phyloP scores from a whole-genome alignment of 202 grass and related monocot genomes.

The Tripidium arundinaceum region DNA sequence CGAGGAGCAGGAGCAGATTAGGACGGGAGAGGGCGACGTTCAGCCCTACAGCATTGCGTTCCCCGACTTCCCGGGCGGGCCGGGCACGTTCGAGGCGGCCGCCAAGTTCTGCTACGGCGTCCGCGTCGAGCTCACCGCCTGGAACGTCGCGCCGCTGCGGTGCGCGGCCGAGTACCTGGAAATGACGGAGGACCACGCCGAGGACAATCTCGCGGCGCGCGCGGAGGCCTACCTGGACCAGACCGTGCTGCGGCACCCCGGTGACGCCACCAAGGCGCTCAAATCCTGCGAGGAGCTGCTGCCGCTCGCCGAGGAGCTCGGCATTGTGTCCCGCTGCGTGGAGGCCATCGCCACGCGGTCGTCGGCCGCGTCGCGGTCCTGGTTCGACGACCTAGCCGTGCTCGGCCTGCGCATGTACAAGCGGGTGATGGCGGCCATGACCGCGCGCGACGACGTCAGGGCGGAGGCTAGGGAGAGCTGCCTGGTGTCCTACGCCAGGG shows the following conservation, averaged over 20 bases:
- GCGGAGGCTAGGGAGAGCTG: constrained; percentile 59
- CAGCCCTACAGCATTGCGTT: constrained; percentile 50
- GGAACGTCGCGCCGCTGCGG: constrained; percentile 67
- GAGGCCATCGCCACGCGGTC: constrained; percentile 62
- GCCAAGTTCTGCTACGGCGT: constrained; percentile 93
- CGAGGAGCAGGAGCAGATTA: not conserved
- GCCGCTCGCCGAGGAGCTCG: constrained; percentile 57
- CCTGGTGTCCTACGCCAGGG: constrained; percentile 69
- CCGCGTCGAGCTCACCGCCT: constrained; percentile 71
- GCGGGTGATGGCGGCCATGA: constrained; percentile 74
- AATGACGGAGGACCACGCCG: constrained; percentile 77
- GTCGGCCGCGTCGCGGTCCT: constrained; percentile 37
- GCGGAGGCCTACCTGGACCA: constrained; percentile 56
- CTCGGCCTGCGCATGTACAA: constrained; percentile 69
- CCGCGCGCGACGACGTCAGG: constrained; percentile 34
- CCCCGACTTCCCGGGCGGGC: constrained; percentile 63
- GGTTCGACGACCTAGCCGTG: constrained; percentile 65
- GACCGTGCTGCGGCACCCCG: constrained; percentile 49
- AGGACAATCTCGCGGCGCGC: constrained; percentile 68
- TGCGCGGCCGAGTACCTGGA: constrained; percentile 88
- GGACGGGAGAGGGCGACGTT: not conserved
- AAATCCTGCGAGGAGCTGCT: constrained; percentile 82
- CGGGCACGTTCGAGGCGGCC: constrained; percentile 71
- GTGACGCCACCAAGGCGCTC: constrained; percentile 61
- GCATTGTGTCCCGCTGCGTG: constrained; percentile 53